Evolutionary conservation across 225 moss, liverwort and hornwort genomes (phyloP).

Genomic region (Pleurozium schreberi): DNA sequence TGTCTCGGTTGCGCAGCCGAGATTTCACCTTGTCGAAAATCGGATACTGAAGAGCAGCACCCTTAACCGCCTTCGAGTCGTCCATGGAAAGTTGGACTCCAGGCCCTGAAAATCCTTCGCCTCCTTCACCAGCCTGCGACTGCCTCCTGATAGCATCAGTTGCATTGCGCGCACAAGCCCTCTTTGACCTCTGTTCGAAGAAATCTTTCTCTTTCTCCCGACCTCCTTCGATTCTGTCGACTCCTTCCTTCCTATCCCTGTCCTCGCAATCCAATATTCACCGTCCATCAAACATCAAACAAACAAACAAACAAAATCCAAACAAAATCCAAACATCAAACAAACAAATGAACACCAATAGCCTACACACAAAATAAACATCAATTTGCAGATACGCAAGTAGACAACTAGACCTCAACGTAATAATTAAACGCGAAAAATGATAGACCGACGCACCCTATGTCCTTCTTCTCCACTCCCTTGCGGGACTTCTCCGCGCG

Average conservation of each 20-base stretch:
- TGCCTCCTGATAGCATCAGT: slow-evolving; percentile 77
- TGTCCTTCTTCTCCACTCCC: slow-evolving; percentile 36
- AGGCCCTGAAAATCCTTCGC: slow-evolving; percentile 43
- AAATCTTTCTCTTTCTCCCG: slow-evolving; percentile 63
- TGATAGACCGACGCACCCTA: neutral
- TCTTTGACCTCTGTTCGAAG: slow-evolving; percentile 57
- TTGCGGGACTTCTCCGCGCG: slow-evolving; percentile 26
- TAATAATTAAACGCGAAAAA: neutral
- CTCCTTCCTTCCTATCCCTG: slow-evolving; percentile 45
- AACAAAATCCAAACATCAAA: neutral
- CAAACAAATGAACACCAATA: neutral
- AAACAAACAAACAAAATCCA: neutral
- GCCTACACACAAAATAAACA: neutral
- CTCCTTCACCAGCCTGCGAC: slow-evolving; percentile 65
- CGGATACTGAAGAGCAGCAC: slow-evolving; percentile 40
- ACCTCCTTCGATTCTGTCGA: slow-evolving; percentile 41
- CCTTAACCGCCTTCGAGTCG: slow-evolving; percentile 48
- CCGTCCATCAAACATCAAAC: neutral
- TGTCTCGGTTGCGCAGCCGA: slow-evolving; percentile 61
- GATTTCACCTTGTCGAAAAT: slow-evolving; percentile 84
- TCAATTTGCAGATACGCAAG: neutral
- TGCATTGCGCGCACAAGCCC: slow-evolving; percentile 66
- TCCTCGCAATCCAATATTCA: neutral
- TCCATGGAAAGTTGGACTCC: slow-evolving; percentile 38
- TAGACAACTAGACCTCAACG: neutral